phyloP scores from a whole-genome alignment of 228 moss, liverwort and hornwort species.

The Sphagnum magellanicum region DNA sequence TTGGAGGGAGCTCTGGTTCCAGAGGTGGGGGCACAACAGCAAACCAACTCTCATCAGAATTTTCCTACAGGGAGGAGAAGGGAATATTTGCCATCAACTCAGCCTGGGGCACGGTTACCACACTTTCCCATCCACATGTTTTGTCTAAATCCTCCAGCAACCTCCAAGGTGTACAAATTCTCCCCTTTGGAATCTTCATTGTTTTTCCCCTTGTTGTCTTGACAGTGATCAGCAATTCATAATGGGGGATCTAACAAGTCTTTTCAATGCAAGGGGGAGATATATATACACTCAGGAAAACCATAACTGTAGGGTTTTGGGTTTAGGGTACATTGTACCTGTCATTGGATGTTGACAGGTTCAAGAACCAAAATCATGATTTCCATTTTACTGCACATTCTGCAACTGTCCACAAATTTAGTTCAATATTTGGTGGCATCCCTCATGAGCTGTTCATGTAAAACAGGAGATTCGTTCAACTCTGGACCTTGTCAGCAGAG shows the following conservation, averaged over 20 bases:
- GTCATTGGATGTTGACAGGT: neutral
- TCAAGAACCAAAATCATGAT: too few relatives aligned
- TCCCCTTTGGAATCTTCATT: neutral
- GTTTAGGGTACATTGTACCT: neutral
- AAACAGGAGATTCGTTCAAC: slow-evolving; percentile 53
- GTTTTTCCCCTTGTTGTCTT: neutral
- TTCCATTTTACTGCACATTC: neutral
- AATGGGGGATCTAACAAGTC: neutral
- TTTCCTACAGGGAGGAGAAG: slow-evolving; percentile 45
- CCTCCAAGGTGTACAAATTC: slow-evolving; percentile 20
- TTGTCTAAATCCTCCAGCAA: slow-evolving; percentile 1
- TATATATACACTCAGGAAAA: neutral
- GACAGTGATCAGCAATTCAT: neutral
- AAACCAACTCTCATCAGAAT: neutral
- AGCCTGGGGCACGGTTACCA: slow-evolving; percentile 69
- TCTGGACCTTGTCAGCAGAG: slow-evolving; percentile 47
- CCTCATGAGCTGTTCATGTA: neutral
- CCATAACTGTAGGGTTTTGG: neutral
- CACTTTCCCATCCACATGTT: slow-evolving; percentile 42
- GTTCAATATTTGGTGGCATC: neutral
- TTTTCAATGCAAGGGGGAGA: too few relatives aligned
- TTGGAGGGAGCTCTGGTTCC: slow-evolving; percentile 48
- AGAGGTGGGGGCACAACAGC: slow-evolving; percentile 17
- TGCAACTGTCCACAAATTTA: too few relatives aligned
- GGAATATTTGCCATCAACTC: slow-evolving; percentile 69